Evolutionary conservation across 306 rosid genomes (phyloP).

Genomic region (Trifolium subterraneum): DNA sequence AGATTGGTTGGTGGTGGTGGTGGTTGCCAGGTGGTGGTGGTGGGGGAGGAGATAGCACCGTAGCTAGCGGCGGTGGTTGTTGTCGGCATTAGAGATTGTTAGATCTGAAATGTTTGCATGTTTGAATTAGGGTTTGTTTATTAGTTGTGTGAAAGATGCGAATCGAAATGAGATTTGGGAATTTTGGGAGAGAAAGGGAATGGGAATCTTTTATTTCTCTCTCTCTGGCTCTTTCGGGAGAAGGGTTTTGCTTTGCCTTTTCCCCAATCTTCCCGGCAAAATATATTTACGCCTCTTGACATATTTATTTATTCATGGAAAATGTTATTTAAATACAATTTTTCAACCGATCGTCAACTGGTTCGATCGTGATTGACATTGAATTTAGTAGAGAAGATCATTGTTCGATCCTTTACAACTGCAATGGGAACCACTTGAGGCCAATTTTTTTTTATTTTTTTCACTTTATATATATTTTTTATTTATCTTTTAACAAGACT

Average conservation of each 20-base stretch:
- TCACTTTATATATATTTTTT: too few relatives aligned
- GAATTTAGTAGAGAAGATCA: too few relatives aligned
- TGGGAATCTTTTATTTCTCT: background rate
- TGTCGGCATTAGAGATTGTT: slow-evolving; percentile 32
- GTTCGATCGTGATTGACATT: too few relatives aligned
- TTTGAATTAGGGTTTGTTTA: background rate
- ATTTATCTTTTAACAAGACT: too few relatives aligned
- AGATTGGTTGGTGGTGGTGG: slow-evolving; percentile 15
- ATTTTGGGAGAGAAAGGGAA: background rate
- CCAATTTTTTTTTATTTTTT: too few relatives aligned
- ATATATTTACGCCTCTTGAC: background rate
- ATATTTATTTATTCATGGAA: too few relatives aligned
- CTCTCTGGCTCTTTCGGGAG: background rate
- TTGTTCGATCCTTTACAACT: too few relatives aligned
- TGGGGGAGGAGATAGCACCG: slow-evolving; percentile 31
- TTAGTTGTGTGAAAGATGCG: background rate
- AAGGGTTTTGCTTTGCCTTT: background rate
- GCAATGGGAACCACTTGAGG: too few relatives aligned
- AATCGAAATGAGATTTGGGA: slow-evolving; percentile 6
- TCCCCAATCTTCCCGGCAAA: background rate
- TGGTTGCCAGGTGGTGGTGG: slow-evolving; percentile 19
- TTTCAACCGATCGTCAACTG: too few relatives aligned
- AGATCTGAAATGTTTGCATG: slow-evolving; percentile 40
- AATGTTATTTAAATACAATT: too few relatives aligned
- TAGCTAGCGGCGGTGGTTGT: slow-evolving; percentile 29